Evolutionary conservation across 129 eudicot species (phyloP).

Genomic region (Saposhnikovia divaricata): DNA sequence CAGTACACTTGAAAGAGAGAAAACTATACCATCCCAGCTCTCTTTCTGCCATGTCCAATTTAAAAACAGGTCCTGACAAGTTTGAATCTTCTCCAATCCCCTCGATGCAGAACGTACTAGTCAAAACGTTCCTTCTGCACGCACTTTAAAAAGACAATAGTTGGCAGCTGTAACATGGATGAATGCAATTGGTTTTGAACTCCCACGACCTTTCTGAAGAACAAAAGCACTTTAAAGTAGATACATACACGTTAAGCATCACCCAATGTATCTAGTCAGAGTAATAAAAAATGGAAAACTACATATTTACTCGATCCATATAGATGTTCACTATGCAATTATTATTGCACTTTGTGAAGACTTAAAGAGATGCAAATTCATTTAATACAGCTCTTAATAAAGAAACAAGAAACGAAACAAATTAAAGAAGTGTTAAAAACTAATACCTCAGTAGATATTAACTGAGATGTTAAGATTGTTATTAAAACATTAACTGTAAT

Average conservation of each 20-base stretch:
- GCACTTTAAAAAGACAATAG: not conserved
- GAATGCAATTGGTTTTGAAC: not conserved
- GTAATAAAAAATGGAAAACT: not conserved
- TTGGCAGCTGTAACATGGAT: not conserved
- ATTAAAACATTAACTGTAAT: slow-evolving; percentile 59
- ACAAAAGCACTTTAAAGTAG: not conserved
- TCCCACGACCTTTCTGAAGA: not conserved
- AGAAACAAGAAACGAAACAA: slow-evolving; percentile 1
- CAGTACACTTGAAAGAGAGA: not conserved
- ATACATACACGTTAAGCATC: not conserved
- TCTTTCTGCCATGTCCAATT: not conserved
- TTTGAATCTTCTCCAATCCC: not conserved
- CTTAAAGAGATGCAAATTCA: not conserved
- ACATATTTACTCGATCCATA: not conserved
- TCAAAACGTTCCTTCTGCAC: not conserved
- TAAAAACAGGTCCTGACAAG: not conserved
- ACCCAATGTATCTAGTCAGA: not conserved
- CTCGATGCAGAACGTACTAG: not conserved
- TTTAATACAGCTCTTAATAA: not conserved
- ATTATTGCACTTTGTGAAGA: too few species aligned
- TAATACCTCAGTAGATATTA: slow-evolving; percentile 8
- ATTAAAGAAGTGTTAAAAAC: slow-evolving; percentile 5
- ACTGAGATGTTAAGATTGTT: slow-evolving; percentile 45
- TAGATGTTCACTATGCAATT: slow-evolving; percentile 1
- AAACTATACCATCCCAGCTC: not conserved